Evolutionary conservation across 768 basidiomycete genomes (phyloP).

Genomic region (Termitomyces sp.): DNA sequence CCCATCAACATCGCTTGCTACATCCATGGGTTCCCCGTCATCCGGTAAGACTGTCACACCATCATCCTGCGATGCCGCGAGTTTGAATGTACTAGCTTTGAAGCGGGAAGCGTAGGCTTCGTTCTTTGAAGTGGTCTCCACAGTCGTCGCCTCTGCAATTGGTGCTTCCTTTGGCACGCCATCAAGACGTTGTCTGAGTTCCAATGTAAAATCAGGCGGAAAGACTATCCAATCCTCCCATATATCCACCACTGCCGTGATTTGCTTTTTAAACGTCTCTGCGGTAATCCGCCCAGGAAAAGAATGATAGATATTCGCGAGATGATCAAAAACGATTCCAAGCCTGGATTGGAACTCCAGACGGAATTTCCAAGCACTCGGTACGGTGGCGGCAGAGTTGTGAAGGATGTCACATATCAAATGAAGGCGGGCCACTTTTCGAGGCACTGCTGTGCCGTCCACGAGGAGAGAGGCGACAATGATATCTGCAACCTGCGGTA

Average conservation of each 20-base stretch:
- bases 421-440: constrained; percentile 92
- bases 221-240: constrained; percentile 99
- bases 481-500: constrained; percentile 76
- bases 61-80: constrained; percentile 38
- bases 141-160: constrained; percentile 22
- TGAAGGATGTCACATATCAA: constrained; percentile 97
- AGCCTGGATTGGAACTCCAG: constrained; percentile 89
- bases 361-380: constrained; percentile 97
- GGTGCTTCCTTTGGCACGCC: constrained; percentile 35
- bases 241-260: constrained; percentile 82
- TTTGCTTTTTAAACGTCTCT: constrained; percentile 92
- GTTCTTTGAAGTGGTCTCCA: constrained; percentile 18
- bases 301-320: constrained; percentile 89
- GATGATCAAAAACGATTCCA: constrained; percentile 93
- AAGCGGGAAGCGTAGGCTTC: constrained; percentile 53
- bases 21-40: constrained; percentile 26
- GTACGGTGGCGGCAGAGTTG: constrained; percentile 90
- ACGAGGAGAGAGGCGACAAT: constrained; percentile 86
- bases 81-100: constrained; percentile 74
- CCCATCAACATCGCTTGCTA: constrained; percentile 32
- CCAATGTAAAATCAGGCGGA: constrained; percentile 74
- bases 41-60: constrained; percentile 16
- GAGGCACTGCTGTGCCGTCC: constrained; percentile 92
- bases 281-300: constrained; percentile 96
- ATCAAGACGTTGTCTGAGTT: constrained; percentile 70